phyloP scores from a whole-genome alignment of 805 yeast genomes.

The Metschnikowia cerradonensis region DNA sequence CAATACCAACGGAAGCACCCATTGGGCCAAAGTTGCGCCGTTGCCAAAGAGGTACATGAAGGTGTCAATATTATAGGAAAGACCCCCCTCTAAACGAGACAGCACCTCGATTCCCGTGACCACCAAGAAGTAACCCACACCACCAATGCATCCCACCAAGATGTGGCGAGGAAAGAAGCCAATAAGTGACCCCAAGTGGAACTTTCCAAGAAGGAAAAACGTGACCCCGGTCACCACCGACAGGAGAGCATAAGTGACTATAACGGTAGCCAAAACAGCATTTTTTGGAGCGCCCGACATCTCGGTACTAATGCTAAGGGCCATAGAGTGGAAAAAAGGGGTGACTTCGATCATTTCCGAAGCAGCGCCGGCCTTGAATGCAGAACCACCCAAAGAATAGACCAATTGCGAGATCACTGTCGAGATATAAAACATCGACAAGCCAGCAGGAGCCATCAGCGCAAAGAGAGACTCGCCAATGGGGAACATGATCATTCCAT shows the following conservation, averaged over 20 bases:
- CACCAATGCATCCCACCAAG: conserved; percentile 95
- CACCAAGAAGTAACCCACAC: conserved; percentile 90
- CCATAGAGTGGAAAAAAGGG: conserved; percentile 96
- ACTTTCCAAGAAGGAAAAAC: conserved; percentile 72
- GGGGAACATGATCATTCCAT: conserved; percentile 98
- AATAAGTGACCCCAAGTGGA: conserved; percentile 77
- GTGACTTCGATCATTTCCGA: conserved; percentile 99
- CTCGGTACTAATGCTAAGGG: conserved; percentile 56
- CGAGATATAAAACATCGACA: conserved; percentile 91
- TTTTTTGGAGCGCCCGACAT: conserved; percentile 44
- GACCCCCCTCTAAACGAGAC: conserved; percentile 72
- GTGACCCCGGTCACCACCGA: conserved; percentile 83
- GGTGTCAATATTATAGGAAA: conserved; percentile 60
- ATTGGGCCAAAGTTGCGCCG: conserved; percentile 34
- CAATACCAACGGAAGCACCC: conserved; percentile 67
- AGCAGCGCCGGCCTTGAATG: conserved; percentile 87
- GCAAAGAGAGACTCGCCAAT: conserved; percentile 75
- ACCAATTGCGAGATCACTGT: conserved; percentile 87
- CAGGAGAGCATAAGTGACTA: conserved; percentile 78
- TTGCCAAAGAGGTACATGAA: conserved; percentile 46
- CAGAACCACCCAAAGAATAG: conserved; percentile 86
- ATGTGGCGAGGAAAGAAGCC: conserved; percentile 97
- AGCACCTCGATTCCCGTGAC: conserved; percentile 90
- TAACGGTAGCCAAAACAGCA: conserved; percentile 75
- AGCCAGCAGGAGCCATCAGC: conserved; percentile 78